phyloP scores from a whole-genome alignment of 1,284 basidiomycete genomes.

The Chondrostereum purpureum region DNA sequence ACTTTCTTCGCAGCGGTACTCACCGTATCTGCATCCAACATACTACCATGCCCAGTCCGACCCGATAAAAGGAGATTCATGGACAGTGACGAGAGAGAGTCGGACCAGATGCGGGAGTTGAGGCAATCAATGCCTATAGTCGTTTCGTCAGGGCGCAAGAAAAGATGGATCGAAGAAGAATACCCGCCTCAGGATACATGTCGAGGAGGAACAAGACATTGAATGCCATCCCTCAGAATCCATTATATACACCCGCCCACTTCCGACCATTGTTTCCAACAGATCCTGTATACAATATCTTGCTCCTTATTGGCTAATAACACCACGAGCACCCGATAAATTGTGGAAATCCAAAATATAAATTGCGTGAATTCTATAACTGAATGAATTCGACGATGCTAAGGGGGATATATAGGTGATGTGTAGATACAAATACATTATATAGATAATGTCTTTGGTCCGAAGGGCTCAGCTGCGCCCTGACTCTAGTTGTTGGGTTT shows the following conservation, averaged over 20 bases:
- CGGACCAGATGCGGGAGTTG: neutral
- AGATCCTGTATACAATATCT: no score
- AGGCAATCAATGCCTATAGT: conserved; percentile 15
- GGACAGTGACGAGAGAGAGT: conserved; percentile 34
- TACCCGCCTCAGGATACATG: conserved; percentile 25
- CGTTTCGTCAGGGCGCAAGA: conserved; percentile 34
- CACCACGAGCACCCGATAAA: no score
- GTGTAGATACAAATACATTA: neutral
- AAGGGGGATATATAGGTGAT: no score
- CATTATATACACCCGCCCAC: no score
- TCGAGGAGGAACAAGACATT: conserved; percentile 4
- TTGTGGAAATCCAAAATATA: no score
- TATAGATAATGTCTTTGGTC: neutral
- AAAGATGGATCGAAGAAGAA: conserved; percentile 77
- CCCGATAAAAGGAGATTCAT: conserved; percentile 47
- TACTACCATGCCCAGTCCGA: conserved; percentile 71
- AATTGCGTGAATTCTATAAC: no score
- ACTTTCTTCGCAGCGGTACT: conserved; percentile 71
- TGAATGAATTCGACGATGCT: no score
- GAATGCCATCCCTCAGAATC: no score
- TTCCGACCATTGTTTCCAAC: no score
- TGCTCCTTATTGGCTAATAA: no score
- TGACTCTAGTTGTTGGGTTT: neutral
- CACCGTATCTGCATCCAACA: conserved; percentile 73
- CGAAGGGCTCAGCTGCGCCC: neutral